Evolutionary conservation across 1,284 basidiomycete genomes (phyloP).

Genomic region (Hypsizygus ulmarius): DNA sequence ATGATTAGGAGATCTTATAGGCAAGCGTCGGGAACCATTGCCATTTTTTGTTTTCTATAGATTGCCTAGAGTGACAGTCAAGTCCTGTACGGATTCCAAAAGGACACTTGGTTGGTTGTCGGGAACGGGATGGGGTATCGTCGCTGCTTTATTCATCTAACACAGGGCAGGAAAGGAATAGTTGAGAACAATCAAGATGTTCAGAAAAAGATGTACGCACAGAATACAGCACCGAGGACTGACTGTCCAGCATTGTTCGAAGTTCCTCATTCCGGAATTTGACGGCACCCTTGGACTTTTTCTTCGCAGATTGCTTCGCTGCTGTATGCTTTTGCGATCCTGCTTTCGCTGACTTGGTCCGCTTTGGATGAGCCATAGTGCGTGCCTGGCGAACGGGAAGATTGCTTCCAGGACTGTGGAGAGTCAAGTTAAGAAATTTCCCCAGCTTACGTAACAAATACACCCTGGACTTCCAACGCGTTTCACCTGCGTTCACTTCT

Average conservation of each 20-base stretch:
- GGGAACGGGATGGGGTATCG: too few relatives aligned
- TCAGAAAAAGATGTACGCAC: slow-evolving; percentile 3
- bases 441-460: slow-evolving; percentile 9
- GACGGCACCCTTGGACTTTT: slow-evolving; percentile 15
- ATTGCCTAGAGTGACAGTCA: not conserved
- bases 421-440: not conserved
- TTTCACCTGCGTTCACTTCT: not conserved
- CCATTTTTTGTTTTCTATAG: too few relatives aligned
- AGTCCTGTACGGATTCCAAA: not conserved
- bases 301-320: slow-evolving; percentile 19
- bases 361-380: slow-evolving; percentile 17
- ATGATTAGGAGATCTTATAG: too few relatives aligned
- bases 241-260: slow-evolving; percentile 16
- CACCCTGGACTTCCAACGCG: not conserved
- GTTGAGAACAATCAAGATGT: not conserved
- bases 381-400: not conserved
- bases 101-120: not conserved
- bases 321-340: slow-evolving; percentile 9
- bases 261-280: slow-evolving; percentile 20
- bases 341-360: slow-evolving; percentile 9
- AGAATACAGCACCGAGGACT: slow-evolving; percentile 15
- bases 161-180: too few relatives aligned
- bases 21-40: too few relatives aligned
- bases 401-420: not conserved
- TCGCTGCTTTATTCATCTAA: too few relatives aligned